A percentile compares a stretch with the other conserved stretches of the same genome.
These are phyloP conservation scores for Leucosporidium scottii DNA, from an alignment of 768 basidiomycete genomes.

Conservation along the genomic window DNA sequence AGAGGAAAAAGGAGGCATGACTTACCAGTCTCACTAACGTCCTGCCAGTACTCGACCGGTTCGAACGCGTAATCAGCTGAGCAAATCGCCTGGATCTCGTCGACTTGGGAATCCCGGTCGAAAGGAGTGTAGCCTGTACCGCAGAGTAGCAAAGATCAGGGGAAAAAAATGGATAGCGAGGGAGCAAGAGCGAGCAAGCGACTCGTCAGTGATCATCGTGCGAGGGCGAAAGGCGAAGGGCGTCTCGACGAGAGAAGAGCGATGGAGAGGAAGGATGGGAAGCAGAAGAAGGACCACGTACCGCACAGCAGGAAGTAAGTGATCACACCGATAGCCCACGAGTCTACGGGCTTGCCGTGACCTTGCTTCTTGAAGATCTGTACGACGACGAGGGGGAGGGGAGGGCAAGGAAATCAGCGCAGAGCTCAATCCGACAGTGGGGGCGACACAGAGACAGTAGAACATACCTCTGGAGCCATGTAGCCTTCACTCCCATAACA, in stretches of 20 bases:
- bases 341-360: slow-evolving; percentile 87
- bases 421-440: too few relatives aligned
- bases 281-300: not conserved
- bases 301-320: slow-evolving; percentile 86
- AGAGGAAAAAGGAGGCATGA: too few relatives aligned
- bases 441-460: too few relatives aligned
- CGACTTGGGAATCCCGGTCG: slow-evolving; percentile 68
- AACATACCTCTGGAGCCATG: slow-evolving; percentile 25
- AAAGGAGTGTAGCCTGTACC: slow-evolving; percentile 76
- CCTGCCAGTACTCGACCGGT: slow-evolving; percentile 71
- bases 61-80: slow-evolving; percentile 87
- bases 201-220: too few relatives aligned
- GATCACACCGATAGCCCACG: slow-evolving; percentile 98
- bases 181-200: too few relatives aligned
- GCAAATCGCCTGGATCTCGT: slow-evolving; percentile 94
- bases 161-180: too few relatives aligned
- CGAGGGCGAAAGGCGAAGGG: not conserved
- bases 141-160: too few relatives aligned
- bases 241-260: not conserved
- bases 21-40: slow-evolving; percentile 47
- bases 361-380: slow-evolving; percentile 64
- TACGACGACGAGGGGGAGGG: slow-evolving; percentile 50
- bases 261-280: not conserved
- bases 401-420: too few relatives aligned
- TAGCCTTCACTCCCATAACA: not conserved